These are phyloP conservation scores for Geranomyces variabilis DNA, from an alignment of 192 early-diverging fungal species.

Conservation along the genomic window DNA sequence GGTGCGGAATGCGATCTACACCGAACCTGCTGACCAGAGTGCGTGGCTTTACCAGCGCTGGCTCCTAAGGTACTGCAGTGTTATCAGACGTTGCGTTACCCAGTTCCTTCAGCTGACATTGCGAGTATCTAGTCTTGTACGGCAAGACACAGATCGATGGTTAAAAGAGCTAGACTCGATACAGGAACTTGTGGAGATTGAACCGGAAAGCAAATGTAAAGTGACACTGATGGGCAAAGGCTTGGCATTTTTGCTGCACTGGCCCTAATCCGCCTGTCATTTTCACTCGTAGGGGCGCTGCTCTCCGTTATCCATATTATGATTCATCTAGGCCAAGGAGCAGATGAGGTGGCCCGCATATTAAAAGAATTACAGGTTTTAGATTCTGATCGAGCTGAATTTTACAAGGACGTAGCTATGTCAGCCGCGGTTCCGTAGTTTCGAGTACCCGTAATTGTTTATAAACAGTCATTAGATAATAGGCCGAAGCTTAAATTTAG, in stretches of 20 bases:
- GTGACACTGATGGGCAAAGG: background rate
- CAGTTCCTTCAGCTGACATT: background rate
- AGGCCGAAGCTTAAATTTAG: too few species aligned
- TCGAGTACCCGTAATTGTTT: background rate
- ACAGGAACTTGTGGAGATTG: slow-evolving; percentile 72
- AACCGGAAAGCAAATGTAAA: slow-evolving; percentile 85
- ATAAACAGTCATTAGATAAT: background rate
- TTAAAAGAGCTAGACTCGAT: slow-evolving; percentile 62
- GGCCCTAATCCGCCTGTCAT: background rate
- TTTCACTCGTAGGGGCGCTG: slow-evolving; percentile 54
- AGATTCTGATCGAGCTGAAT: slow-evolving; percentile 54
- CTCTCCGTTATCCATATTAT: slow-evolving; percentile 63
- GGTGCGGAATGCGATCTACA: slow-evolving; percentile 89
- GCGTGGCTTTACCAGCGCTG: slow-evolving; percentile 97
- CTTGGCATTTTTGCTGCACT: background rate
- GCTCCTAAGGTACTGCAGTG: slow-evolving; percentile 62
- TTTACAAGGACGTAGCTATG: slow-evolving; percentile 47
- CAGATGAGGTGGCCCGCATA: slow-evolving; percentile 49
- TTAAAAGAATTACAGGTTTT: slow-evolving; percentile 48
- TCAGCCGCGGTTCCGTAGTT: background rate
- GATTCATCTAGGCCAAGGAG: slow-evolving; percentile 43
- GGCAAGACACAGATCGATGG: slow-evolving; percentile 33
- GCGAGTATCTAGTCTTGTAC: slow-evolving; percentile 10
- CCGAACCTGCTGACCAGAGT: slow-evolving; percentile 95
- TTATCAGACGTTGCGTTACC: background rate